These are phyloP conservation scores for Leccinum fibrillosum DNA, from an alignment of 768 basidiomycete species.

Conservation along the genomic window DNA sequence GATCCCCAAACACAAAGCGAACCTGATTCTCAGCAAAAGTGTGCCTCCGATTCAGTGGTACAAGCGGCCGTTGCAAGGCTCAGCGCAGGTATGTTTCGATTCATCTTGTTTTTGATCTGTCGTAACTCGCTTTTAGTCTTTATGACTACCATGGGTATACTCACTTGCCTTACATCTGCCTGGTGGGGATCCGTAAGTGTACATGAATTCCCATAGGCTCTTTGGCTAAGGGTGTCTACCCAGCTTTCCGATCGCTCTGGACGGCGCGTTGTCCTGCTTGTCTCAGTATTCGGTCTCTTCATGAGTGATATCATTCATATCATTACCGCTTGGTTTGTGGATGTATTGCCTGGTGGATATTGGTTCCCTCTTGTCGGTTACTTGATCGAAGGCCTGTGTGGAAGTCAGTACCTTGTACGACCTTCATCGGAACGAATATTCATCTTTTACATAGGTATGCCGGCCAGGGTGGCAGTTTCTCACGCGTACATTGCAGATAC, in stretches of 20 bases:
- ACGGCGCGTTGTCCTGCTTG: constrained; percentile 58
- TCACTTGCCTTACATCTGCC: constrained; percentile 75
- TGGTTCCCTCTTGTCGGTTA: constrained; percentile 72
- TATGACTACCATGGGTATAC: constrained; percentile 60
- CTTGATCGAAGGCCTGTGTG: constrained; percentile 64
- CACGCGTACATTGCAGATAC: constrained; percentile 74
- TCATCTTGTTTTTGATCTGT: not conserved
- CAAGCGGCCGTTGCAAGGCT: constrained; percentile 70
- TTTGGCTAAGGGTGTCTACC: not conserved
- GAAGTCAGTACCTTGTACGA: constrained; percentile 46
- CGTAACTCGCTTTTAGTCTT: constrained; percentile 45
- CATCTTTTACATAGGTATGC: constrained; percentile 40
- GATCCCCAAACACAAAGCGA: not conserved
- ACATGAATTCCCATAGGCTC: not conserved
- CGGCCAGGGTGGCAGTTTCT: constrained; percentile 46
- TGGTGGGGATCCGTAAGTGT: constrained; percentile 81
- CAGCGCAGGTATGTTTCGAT: constrained; percentile 47
- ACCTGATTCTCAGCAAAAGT: constrained; percentile 30
- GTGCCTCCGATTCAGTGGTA: constrained; percentile 68
- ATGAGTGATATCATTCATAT: constrained; percentile 65
- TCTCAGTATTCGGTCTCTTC: constrained; percentile 60
- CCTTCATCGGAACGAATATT: not conserved
- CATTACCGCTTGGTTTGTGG: constrained; percentile 55
- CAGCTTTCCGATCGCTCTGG: constrained; percentile 79
- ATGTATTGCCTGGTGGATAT: constrained; percentile 73